phyloP scores from a whole-genome alignment of 1,284 basidiomycete genomes.

The Termitomyces sp. region DNA sequence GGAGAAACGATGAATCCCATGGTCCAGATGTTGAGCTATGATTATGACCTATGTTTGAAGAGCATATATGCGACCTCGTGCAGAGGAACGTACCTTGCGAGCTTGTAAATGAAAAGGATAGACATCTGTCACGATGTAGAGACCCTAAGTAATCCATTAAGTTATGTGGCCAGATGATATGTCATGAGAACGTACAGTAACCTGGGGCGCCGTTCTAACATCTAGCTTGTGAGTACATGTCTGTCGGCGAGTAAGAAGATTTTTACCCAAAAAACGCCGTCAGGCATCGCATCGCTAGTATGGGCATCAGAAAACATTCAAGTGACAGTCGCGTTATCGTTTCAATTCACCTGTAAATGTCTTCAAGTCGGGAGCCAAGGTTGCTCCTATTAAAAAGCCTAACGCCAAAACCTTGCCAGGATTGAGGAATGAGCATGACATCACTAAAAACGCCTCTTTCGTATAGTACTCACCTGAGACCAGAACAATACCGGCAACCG shows the following conservation, averaged over 20 bases:
- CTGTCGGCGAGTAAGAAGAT: not conserved
- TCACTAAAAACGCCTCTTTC: not conserved
- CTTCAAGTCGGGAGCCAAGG: conserved; percentile 24
- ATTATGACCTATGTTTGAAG: not conserved
- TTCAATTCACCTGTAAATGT: conserved; percentile 43
- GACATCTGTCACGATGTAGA: conserved; percentile 63
- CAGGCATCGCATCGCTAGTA: conserved; percentile 62
- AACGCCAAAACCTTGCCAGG: conserved; percentile 17
- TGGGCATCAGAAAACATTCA: conserved; percentile 3
- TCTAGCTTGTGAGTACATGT: not conserved
- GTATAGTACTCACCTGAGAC: conserved; percentile 42
- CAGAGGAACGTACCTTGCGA: conserved; percentile 42
- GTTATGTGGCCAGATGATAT: not conserved
- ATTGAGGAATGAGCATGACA: not conserved
- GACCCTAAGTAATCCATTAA: conserved; percentile 37
- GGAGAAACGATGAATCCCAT: conserved; percentile 65
- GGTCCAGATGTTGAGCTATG: conserved; percentile 64
- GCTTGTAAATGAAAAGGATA: conserved; percentile 76
- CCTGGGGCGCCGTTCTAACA: conserved; percentile 59
- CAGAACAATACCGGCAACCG: conserved; percentile 62
- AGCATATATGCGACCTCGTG: not conserved
- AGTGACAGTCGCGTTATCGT: not conserved
- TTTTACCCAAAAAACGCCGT: conserved; percentile 64
- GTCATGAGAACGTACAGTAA: conserved; percentile 43
- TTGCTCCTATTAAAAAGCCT: conserved; percentile 20